A percentile compares a stretch with the other conserved stretches of the same genome.
Conservation (phyloP, 2,329 filamentous ascomycete genomes). For the Fusarium xylarioides region DNA sequence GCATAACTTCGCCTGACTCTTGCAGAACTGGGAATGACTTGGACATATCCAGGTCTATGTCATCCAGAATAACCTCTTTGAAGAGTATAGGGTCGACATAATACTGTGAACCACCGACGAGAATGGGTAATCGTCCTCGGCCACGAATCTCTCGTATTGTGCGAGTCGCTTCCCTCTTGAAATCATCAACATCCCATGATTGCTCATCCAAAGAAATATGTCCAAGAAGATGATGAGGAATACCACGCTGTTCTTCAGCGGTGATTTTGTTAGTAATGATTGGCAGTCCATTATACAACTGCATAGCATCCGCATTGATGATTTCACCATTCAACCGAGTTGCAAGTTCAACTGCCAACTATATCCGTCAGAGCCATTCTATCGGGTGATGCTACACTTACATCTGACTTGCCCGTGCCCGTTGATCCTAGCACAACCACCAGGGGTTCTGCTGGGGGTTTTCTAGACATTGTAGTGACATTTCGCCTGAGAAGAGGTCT, state of each 20-base stretch:
- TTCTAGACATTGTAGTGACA: conserved; percentile 53
- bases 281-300: conserved; percentile 90
- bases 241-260: conserved; percentile 74
- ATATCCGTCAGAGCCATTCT: conserved; percentile 6
- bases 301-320: conserved; percentile 98
- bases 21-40: conserved; percentile 74
- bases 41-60: conserved; percentile 49
- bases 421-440: conserved; percentile 89
- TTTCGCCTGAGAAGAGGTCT: conserved; percentile 43
- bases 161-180: conserved; percentile 73
- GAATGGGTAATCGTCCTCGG: conserved; percentile 83
- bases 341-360: conserved; percentile 92
- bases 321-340: conserved; percentile 87
- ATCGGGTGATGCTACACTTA: conserved; percentile 51
- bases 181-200: conserved; percentile 84
- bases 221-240: conserved; percentile 89
- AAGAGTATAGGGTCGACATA: conserved; percentile 92
- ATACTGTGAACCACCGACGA: conserved; percentile 96
- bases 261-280: conserved; percentile 97
- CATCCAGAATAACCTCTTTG: conserved; percentile 64
- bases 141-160: conserved; percentile 80
- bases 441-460: conserved; percentile 65
- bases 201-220: conserved; percentile 78
- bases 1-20: conserved; percentile 74
- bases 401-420: conserved; percentile 92